phyloP scores from a whole-genome alignment of 139 green algal species.

The Microglena sp. region DNA sequence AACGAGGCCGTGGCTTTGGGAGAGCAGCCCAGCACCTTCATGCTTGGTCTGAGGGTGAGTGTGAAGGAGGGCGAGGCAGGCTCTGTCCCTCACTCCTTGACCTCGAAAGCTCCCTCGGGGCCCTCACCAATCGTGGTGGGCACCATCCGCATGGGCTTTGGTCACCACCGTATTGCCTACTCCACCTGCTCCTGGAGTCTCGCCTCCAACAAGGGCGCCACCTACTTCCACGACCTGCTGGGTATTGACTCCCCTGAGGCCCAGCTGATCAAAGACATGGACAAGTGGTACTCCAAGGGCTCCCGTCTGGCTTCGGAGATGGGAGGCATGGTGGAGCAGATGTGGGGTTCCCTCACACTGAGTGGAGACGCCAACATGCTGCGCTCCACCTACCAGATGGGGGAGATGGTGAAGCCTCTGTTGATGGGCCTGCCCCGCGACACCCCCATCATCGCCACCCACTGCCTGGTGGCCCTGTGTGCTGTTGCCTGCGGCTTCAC shows the following conservation, averaged over 20 bases:
- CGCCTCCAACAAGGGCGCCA: not conserved
- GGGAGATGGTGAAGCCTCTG: not conserved
- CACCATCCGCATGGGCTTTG: constrained; percentile 12
- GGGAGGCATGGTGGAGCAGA: constrained; percentile 3
- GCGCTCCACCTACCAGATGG: constrained; percentile 3
- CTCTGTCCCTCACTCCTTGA: not conserved
- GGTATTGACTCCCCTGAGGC: not conserved
- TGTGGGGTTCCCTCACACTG: constrained; percentile 1
- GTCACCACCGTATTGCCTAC: constrained; percentile 9
- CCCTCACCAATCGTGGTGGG: constrained; percentile 3
- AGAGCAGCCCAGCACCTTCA: not conserved
- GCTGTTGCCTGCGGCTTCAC: not conserved
- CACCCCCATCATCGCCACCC: not conserved
- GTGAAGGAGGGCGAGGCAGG: not conserved
- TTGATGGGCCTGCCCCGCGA: not conserved
- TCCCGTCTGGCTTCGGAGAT: not conserved
- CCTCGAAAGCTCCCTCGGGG: too few species aligned
- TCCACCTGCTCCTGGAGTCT: not conserved
- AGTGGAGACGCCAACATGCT: not conserved
- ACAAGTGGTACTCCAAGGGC: constrained; percentile 8
- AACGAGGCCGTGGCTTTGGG: not conserved
- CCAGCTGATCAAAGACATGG: constrained; percentile 1
- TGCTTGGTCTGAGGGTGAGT: not conserved
- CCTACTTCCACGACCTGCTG: constrained; percentile 10
- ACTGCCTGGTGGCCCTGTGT: constrained; percentile 1